Evolutionary conservation across 2,329 filamentous ascomycete species (phyloP), one percentile per base, ranked within the genome.

Genomic region (Cladosporium sp.): DNA sequence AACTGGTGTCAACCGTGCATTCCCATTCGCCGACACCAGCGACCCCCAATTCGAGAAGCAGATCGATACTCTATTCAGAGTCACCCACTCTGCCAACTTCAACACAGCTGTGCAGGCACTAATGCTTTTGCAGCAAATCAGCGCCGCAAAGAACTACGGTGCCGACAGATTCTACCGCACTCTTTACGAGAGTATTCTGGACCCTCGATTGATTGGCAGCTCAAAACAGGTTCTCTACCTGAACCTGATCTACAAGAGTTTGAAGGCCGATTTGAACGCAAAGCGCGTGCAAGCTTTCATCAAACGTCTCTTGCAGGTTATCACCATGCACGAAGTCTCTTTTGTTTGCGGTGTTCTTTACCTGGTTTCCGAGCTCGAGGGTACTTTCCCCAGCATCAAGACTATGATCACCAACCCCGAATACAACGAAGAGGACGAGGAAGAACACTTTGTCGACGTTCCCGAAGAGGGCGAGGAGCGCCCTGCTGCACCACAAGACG

Each of bases 51-150:
- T 98, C 70, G 92, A 96, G 74, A 88, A 90, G 66, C 94, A 99
- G 75, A 87, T 99, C 66, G 91, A 98, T 76, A 97, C 94, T 3
- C 85, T 99, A 30, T 99, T 97, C 85, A 90, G 88, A 73, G 95
- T 99, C 74, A 96, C 95, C 0, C 95, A 99, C 79, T 98, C 94
- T 0, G 92, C 94, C 65, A 99, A 99, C 79, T 98, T 99, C 85
- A 99, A 98, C 80, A 99, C 95, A 0, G 95, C 93, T 76, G 92
- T 99, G 44, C 95, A 99, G 79, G 94, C 95, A 38, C 86, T 99
- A 70, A 90, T 97, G 81, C 83, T 99, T 58, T 96, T 99, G 71
- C 95, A 98, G 77, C 95, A 98, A 77, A 86, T 99, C 32, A 92
- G 93, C 0, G 84, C 88, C 1, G 87, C 89, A 3, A 92, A 95